Percentiles rank a stretch among this genome's conserved stretches.
These are phyloP conservation scores for Botryotinia convoluta DNA, from an alignment of 2,329 filamentous ascomycete genomes.

Conservation along the genomic window DNA sequence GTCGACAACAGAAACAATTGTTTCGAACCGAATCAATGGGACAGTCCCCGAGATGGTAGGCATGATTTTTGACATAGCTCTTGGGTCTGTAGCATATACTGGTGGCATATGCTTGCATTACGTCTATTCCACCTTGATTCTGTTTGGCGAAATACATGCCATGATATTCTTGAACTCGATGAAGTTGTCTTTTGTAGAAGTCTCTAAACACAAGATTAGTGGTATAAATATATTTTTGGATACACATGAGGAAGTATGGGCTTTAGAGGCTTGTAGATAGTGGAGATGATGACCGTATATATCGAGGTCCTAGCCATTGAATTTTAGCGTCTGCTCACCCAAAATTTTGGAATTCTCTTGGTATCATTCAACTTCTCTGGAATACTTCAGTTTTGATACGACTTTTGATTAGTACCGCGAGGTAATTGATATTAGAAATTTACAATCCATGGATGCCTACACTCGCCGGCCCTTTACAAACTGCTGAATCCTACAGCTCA, in stretches of 20 bases:
- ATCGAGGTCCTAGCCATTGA: too few species aligned
- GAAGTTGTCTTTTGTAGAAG: background rate
- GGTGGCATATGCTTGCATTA: background rate
- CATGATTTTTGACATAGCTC: background rate
- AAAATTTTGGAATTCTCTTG: background rate
- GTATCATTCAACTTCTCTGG: background rate
- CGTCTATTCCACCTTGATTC: background rate
- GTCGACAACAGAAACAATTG: background rate
- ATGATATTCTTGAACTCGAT: background rate
- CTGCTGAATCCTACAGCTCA: background rate
- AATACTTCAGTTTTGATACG: background rate
- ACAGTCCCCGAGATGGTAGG: background rate
- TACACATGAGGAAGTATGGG: background rate
- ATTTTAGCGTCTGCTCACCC: background rate
- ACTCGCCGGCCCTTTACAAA: accelerated
- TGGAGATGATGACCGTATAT: background rate
- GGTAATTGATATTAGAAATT: background rate
- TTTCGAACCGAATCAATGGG: background rate
- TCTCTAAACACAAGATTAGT: background rate
- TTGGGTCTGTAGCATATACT: background rate
- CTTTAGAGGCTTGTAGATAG: background rate
- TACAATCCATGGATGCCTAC: background rate
- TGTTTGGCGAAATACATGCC: background rate
- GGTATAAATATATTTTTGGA: background rate
- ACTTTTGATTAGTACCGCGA: background rate